Evolutionary conservation across 495 filamentous ascomycete species (phyloP).

Genomic region (Cetradonia linearis): DNA sequence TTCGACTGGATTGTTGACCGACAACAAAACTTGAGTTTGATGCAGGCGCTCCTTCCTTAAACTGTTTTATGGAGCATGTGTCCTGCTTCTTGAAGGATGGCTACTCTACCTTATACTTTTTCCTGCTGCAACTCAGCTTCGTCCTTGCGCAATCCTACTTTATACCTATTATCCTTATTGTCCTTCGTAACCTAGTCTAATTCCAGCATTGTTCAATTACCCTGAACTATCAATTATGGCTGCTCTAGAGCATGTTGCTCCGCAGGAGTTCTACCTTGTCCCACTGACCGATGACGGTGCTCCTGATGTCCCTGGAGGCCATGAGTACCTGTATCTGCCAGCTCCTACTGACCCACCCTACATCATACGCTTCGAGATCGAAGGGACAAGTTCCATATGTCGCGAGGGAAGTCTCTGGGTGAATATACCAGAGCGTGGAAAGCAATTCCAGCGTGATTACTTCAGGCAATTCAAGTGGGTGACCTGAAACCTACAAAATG

Average conservation of each 20-base stretch:
- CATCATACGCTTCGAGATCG: conserved; percentile 80
- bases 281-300: conserved; percentile 86
- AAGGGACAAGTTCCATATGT: conserved; percentile 93
- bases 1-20: conserved; percentile 1
- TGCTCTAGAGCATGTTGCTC: background rate
- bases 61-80: background rate
- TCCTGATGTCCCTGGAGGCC: conserved; percentile 72
- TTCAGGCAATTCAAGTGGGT: conserved; percentile 83
- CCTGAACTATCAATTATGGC: background rate
- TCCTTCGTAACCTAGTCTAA: background rate
- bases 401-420: conserved; percentile 89
- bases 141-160: background rate
- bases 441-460: conserved; percentile 59
- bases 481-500: conserved; percentile 1
- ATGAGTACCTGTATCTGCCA: conserved; percentile 72
- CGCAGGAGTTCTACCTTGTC: conserved; percentile 62
- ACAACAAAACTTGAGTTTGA: background rate
- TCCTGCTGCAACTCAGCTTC: background rate
- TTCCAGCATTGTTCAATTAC: background rate
- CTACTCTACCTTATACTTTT: background rate
- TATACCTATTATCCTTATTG: background rate
- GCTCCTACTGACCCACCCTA: conserved; percentile 62
- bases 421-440: conserved; percentile 73
- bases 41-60: conserved; percentile 7
- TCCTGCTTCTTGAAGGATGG: background rate